Conservation (phyloP, 441 rosid genomes). For the Syzygium syzygioides region DNA sequence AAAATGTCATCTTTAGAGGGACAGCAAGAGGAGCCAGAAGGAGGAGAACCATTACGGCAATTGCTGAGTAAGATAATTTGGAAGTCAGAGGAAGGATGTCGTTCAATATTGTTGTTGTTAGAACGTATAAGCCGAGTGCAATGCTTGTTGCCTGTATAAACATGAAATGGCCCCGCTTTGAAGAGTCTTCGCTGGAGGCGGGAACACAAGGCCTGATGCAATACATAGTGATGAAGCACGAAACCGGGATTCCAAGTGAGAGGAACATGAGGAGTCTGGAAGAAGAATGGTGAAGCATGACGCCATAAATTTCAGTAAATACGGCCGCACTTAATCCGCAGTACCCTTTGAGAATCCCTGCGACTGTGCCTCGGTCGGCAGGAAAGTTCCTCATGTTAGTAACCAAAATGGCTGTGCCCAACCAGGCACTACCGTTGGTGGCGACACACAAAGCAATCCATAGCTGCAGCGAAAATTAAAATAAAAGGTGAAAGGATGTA, state of each 20-base stretch:
- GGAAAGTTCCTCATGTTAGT: constrained; percentile 51
- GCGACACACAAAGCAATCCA: constrained; percentile 39
- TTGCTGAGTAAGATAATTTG: constrained; percentile 14
- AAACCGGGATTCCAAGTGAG: constrained; percentile 31
- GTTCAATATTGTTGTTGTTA: constrained; percentile 9
- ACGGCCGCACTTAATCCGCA: constrained; percentile 42
- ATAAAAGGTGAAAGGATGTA: neutral
- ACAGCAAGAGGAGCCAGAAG: constrained; percentile 37
- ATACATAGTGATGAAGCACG: constrained; percentile 33
- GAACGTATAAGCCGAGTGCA: constrained; percentile 8
- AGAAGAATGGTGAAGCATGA: constrained; percentile 31
- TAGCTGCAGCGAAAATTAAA: constrained; percentile 18
- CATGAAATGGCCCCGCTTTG: constrained; percentile 24
- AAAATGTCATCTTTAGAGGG: constrained; percentile 39
- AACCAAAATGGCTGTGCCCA: constrained; percentile 35
- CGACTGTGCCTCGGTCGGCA: constrained; percentile 31
- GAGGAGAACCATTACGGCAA: constrained; percentile 24
- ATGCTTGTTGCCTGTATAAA: constrained; percentile 12
- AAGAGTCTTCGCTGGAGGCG: constrained; percentile 22
- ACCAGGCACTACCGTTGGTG: constrained; percentile 39
- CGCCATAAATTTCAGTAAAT: constrained; percentile 33
- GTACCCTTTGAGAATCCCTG: constrained; percentile 44
- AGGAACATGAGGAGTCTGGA: constrained; percentile 35
- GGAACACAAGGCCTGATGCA: constrained; percentile 36
- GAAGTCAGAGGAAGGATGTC: constrained; percentile 14